Percentiles rank a stretch among this genome's conserved stretches.
These are phyloP conservation scores for Patellifolia procumbens DNA, from an alignment of 179 eudicot species.

Conservation along the genomic window DNA sequence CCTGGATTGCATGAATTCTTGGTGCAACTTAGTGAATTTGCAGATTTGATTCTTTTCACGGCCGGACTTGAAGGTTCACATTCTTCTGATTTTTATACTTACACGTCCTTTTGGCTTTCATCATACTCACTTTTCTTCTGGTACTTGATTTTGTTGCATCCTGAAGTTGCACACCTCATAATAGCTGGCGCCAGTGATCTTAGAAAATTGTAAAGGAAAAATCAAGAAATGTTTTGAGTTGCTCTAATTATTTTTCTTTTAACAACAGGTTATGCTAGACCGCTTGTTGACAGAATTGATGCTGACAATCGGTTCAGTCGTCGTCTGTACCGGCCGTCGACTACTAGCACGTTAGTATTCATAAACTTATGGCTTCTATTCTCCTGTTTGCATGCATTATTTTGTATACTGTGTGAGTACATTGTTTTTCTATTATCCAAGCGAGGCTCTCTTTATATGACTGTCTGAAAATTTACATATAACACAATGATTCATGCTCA, in stretches of 20 bases:
- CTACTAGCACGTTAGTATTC: conserved; percentile 74
- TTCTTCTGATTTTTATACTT: conserved; percentile 1
- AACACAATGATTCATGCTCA: too few species aligned
- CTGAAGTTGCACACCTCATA: conserved; percentile 8
- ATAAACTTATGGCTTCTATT: conserved; percentile 8
- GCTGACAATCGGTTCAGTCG: conserved; percentile 48
- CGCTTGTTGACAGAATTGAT: conserved; percentile 88
- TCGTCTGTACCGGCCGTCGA: conserved; percentile 80
- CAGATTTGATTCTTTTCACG: conserved; percentile 85
- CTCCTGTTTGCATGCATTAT: neutral
- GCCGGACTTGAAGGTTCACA: conserved; percentile 92
- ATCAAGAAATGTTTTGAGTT: neutral
- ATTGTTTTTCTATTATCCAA: neutral
- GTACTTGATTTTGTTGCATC: neutral
- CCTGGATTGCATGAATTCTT: conserved; percentile 86
- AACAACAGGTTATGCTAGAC: conserved; percentile 79
- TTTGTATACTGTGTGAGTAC: neutral
- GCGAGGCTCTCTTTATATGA: neutral
- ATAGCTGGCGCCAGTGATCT: neutral
- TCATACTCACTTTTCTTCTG: neutral
- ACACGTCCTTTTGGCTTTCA: conserved; percentile 18
- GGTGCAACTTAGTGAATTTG: conserved; percentile 80
- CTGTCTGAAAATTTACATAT: neutral
- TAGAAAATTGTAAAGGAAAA: neutral
- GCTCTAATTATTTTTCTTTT: conserved; percentile 9